Evolutionary conservation across 2,329 filamentous ascomycete species (phyloP).

Genomic region (Trichoderma sp.): DNA sequence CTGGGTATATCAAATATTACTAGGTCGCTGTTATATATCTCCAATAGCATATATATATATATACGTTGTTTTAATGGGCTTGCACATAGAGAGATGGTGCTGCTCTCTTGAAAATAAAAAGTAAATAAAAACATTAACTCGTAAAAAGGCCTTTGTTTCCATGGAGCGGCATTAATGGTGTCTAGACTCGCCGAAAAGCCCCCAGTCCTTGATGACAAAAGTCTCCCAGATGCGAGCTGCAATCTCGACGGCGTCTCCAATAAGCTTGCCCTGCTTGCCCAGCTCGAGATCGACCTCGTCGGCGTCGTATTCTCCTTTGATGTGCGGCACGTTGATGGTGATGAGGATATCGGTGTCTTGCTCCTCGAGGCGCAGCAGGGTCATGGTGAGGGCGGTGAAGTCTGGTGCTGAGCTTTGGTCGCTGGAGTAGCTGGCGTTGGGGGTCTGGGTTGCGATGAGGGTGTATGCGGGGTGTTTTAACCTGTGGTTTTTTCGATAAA

Average conservation of each 20-base stretch:
- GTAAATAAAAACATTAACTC: background rate
- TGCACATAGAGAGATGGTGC: background rate
- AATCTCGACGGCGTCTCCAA: constrained; percentile 66
- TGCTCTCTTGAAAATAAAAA: background rate
- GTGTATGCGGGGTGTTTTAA: constrained; percentile 60
- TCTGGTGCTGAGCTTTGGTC: constrained; percentile 45
- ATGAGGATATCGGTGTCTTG: constrained; percentile 78
- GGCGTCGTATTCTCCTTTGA: constrained; percentile 68
- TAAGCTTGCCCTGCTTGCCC: constrained; percentile 63
- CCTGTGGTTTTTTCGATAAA: constrained; percentile 24
- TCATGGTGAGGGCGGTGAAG: constrained; percentile 73
- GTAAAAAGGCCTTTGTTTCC: background rate
- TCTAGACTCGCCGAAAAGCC: constrained; percentile 55
- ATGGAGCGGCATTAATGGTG: background rate
- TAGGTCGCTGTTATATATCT: background rate
- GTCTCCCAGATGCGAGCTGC: constrained; percentile 65
- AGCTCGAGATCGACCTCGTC: constrained; percentile 67
- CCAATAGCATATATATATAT: background rate
- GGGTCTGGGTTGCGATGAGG: constrained; percentile 63
- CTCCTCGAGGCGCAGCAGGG: constrained; percentile 71
- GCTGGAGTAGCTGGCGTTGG: constrained; percentile 35
- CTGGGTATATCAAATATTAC: background rate
- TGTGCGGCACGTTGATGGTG: constrained; percentile 84
- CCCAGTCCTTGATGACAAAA: constrained; percentile 79
- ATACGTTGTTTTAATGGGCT: background rate